A percentile compares a stretch with the other conserved stretches of the same genome.
These are phyloP conservation scores for Aspergillus diversus DNA, from an alignment of 495 filamentous ascomycete genomes.

Conservation along the genomic window DNA sequence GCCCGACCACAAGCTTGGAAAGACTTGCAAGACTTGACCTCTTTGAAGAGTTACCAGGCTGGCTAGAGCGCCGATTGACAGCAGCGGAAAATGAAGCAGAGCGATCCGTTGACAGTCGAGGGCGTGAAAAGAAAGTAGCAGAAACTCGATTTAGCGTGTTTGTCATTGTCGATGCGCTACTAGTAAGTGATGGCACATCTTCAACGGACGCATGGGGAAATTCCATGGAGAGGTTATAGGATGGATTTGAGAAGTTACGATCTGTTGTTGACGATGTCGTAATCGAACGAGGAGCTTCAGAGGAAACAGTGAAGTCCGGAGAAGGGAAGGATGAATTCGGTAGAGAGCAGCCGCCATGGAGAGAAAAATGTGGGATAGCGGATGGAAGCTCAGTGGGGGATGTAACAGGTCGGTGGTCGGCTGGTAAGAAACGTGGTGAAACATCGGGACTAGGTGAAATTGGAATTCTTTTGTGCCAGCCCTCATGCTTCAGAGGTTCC, in stretches of 20 bases:
- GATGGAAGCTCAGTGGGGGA: slow-evolving; percentile 58
- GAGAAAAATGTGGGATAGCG: slow-evolving; percentile 50
- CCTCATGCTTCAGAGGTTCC: slow-evolving; percentile 39
- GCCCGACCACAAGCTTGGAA: slow-evolving; percentile 78
- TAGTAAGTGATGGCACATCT: slow-evolving; percentile 84
- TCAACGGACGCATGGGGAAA: slow-evolving; percentile 77
- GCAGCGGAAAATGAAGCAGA: slow-evolving; percentile 71
- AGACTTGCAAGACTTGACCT: slow-evolving; percentile 84
- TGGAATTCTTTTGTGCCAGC: slow-evolving; percentile 27
- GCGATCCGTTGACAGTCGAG: slow-evolving; percentile 58
- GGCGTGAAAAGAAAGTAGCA: slow-evolving; percentile 48
- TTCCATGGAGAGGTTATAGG: slow-evolving; percentile 62
- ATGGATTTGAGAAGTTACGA: slow-evolving; percentile 44
- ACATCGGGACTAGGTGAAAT: slow-evolving; percentile 45
- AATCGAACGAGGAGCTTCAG: slow-evolving; percentile 60
- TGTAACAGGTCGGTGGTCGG: slow-evolving; percentile 52
- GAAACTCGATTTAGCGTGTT: slow-evolving; percentile 56
- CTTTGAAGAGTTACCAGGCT: slow-evolving; percentile 51
- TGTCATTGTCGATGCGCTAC: slow-evolving; percentile 84
- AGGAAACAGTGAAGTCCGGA: slow-evolving; percentile 53
- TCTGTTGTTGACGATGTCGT: slow-evolving; percentile 53
- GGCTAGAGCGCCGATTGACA: slow-evolving; percentile 60
- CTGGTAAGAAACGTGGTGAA: slow-evolving; percentile 46
- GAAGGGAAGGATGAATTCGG: slow-evolving; percentile 52
- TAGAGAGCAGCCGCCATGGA: slow-evolving; percentile 44